Evolutionary conservation across 2,329 filamentous ascomycete genomes (phyloP).

Genomic region (Monosporascus sp.): DNA sequence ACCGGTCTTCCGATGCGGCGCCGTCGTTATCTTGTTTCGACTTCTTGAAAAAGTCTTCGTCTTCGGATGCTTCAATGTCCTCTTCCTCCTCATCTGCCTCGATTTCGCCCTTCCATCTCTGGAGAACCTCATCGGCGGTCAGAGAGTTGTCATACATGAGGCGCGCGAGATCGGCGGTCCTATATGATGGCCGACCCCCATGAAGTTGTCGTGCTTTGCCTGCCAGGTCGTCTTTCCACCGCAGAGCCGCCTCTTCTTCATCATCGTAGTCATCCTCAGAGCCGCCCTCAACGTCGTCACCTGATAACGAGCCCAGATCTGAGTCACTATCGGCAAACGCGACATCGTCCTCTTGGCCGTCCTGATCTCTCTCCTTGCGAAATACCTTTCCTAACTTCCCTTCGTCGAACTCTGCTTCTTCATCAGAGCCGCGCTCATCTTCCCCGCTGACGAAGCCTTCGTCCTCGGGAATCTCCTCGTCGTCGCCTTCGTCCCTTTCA

Average conservation of each 20-base stretch:
- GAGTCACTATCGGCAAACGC: constrained; percentile 97
- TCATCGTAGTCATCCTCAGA: constrained; percentile 43
- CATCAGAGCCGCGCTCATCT: constrained; percentile 44
- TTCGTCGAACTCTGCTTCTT: constrained; percentile 54
- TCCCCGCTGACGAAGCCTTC: constrained; percentile 52
- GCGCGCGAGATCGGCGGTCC: constrained; percentile 75
- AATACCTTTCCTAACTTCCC: constrained; percentile 58
- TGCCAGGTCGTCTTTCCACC: constrained; percentile 86
- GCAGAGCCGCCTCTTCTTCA: constrained; percentile 66
- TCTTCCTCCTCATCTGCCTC: constrained; percentile 52
- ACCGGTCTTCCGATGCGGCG: constrained; percentile 67
- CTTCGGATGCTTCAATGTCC: constrained; percentile 51
- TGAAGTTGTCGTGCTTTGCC: constrained; percentile 70
- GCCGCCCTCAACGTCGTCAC: constrained; percentile 40
- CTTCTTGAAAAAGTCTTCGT: constrained; percentile 62
- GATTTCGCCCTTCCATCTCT: constrained; percentile 71
- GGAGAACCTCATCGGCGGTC: constrained; percentile 67
- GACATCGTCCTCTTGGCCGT: constrained; percentile 62
- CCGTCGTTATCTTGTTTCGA: constrained; percentile 62
- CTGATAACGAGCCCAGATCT: constrained; percentile 82
- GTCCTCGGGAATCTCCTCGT: constrained; percentile 43
- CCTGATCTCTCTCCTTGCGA: constrained; percentile 44
- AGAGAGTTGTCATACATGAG: constrained; percentile 85
- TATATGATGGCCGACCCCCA: constrained; percentile 64
- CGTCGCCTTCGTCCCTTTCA: constrained; percentile 50